Conservation (phyloP, 2,329 filamentous ascomycete genomes). For the Sporothrix brasiliensis region DNA sequence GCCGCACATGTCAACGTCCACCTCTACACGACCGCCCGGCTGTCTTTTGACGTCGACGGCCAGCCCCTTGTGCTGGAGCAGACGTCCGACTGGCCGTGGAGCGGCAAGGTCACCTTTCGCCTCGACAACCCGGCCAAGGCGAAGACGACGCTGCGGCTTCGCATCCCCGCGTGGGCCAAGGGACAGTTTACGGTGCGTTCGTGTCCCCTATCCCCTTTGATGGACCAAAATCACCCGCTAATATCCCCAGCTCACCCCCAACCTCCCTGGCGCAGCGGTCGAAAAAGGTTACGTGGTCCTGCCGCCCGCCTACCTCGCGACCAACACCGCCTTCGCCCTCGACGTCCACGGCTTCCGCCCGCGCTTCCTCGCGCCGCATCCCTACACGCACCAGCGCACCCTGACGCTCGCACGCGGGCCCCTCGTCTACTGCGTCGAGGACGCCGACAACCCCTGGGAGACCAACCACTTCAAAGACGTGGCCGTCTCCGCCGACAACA, state of each 20-base stretch:
- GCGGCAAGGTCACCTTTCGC: neutral
- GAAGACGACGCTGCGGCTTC: neutral
- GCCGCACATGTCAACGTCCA: conserved; percentile 3
- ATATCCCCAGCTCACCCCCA: neutral
- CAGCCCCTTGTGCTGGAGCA: neutral
- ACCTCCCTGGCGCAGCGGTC: neutral
- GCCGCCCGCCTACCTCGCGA: conserved; percentile 4
- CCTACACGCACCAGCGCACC: conserved; percentile 5
- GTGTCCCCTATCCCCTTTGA: no score
- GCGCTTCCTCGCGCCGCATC: conserved; percentile 7
- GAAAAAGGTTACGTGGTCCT: conserved; percentile 12
- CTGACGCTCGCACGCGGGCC: conserved; percentile 16
- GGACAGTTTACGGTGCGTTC: neutral
- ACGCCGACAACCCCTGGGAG: conserved; percentile 15
- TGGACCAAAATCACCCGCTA: neutral
- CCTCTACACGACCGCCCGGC: conserved; percentile 9
- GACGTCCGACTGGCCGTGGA: conserved; percentile 1
- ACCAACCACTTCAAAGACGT: conserved; percentile 19
- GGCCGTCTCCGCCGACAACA: neutral
- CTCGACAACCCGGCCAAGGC: neutral
- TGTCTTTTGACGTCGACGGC: conserved; percentile 19
- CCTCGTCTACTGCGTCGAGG: conserved; percentile 23
- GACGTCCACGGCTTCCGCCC: conserved; percentile 1
- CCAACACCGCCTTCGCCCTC: neutral
- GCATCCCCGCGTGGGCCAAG: neutral